These are phyloP conservation scores for Neurospora sp. DNA, from an alignment of 495 filamentous ascomycete species.

Conservation along the genomic window DNA sequence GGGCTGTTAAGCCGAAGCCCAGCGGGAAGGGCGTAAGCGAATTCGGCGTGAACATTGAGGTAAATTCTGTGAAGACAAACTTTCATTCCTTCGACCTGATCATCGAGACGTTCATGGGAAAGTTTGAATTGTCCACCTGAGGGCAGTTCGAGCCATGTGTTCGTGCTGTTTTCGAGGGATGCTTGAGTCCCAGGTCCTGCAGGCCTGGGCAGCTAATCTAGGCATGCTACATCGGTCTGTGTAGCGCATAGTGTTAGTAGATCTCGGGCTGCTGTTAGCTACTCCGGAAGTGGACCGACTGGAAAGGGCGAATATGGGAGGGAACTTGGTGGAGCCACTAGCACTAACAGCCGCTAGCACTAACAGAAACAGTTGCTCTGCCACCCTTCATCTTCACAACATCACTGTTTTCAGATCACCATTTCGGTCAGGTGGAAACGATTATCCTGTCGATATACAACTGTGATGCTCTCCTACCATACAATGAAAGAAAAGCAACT, in stretches of 20 bases:
- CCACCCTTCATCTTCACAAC: neutral
- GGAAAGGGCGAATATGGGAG: neutral
- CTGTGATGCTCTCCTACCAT: neutral
- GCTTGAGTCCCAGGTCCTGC: neutral
- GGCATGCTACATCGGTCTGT: neutral
- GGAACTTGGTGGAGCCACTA: neutral
- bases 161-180: neutral
- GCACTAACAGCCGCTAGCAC: neutral
- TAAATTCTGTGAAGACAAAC: neutral
- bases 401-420: neutral
- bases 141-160: too few relatives aligned
- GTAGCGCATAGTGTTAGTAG: neutral
- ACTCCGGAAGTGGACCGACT: accelerated
- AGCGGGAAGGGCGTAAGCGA: neutral
- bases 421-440: neutral
- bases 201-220: neutral
- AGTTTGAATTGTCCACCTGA: too few relatives aligned
- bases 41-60: neutral
- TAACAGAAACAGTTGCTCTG: neutral
- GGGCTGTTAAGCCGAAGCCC: neutral
- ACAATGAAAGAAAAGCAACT: neutral
- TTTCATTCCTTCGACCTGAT: neutral
- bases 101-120: neutral
- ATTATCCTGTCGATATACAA: neutral
- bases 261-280: neutral